Percentiles rank a stretch among this genome's conserved stretches.
Evolutionary conservation across 1,284 basidiomycete genomes (phyloP).

Genomic region (Cryptococcus sp.): DNA sequence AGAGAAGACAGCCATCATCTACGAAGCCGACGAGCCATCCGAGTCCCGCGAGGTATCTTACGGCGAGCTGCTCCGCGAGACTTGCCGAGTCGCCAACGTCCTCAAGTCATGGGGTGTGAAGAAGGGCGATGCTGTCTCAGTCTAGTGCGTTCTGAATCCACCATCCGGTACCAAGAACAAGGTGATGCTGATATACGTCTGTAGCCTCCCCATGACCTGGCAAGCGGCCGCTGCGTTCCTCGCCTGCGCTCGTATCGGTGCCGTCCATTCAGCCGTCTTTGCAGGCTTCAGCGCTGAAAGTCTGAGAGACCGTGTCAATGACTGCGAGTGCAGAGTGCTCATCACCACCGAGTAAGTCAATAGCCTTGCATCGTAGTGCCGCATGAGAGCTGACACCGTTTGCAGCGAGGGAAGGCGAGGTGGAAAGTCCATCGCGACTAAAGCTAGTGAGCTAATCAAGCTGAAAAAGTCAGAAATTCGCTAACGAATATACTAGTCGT

Average conservation of each 20-base stretch:
- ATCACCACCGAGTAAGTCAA: conserved; percentile 78
- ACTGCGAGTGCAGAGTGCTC: conserved; percentile 85
- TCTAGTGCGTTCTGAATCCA: conserved; percentile 67
- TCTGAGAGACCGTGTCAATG: conserved; percentile 87
- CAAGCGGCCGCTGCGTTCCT: conserved; percentile 94
- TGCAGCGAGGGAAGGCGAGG: conserved; percentile 80
- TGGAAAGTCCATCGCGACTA: conserved; percentile 93
- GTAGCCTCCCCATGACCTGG: conserved; percentile 61
- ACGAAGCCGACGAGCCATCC: conserved; percentile 93
- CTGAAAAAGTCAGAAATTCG: too few relatives aligned
- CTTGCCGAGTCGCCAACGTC: conserved; percentile 87
- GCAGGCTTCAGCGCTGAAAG: conserved; percentile 98
- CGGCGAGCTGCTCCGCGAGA: conserved; percentile 83
- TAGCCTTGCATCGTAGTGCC: neutral
- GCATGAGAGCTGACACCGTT: neutral
- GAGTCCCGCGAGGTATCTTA: conserved; percentile 78
- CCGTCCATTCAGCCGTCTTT: conserved; percentile 97
- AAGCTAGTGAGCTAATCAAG: conserved; percentile 61
- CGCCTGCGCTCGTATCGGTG: conserved; percentile 95
- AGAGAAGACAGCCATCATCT: conserved; percentile 94
- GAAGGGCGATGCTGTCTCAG: conserved; percentile 92
- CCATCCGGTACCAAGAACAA: neutral
- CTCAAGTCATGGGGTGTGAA: conserved; percentile 87
- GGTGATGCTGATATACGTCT: too few relatives aligned
- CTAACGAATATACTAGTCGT: conserved; percentile 59